Evolutionary conservation across 495 filamentous ascomycete genomes (phyloP), one percentile per base, ranked within the genome.

Genomic region (Hypoxylon fragiforme): DNA sequence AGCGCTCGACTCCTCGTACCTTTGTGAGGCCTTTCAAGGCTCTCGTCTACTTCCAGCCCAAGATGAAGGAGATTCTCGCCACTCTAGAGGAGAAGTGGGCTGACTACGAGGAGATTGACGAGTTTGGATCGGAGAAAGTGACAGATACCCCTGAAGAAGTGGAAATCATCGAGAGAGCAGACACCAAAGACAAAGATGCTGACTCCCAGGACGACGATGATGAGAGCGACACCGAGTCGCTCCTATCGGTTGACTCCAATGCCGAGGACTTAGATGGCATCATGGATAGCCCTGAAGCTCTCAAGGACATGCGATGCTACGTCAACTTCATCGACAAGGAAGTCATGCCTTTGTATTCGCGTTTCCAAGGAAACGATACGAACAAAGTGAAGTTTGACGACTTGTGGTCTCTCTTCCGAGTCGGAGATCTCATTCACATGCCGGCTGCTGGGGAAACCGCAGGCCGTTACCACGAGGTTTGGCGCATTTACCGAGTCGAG

Each of bases 21-120:
- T 74, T 73, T 41, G 39, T 70, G 28, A 61, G 70, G 3, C 73
- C 73, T 7, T 77, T 75, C 62, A 67, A 70, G 39, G 31, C 64
- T 5, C 44, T 75, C n/a, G 55, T 68, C 21, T 72, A 75, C 56
- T 69, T 65, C 35, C 71, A 71, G 26, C 65, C 66, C 3, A 44
- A 64, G 51, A 69, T 77, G 59, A 64, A 65, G 30, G 54, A 73
- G 34, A 50, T 57, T 8, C 65, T 74, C 7, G 51, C 47, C 19
- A 57, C 54, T 15, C 64, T 77, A 6, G 72, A 74, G 43, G 59
- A 62, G 50, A 72, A 66, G 36, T 73, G 66, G 69, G 68, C 55
- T 7, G 63, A 70, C 21, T 52, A 59, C 13, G 64, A 67, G 42
- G 60, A 65, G 11, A 36, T 65, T 0, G 69, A 69, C 1, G 63